Conservation (phyloP, 2,329 filamentous ascomycete genomes). For the Macroventuria anomochaeta region DNA sequence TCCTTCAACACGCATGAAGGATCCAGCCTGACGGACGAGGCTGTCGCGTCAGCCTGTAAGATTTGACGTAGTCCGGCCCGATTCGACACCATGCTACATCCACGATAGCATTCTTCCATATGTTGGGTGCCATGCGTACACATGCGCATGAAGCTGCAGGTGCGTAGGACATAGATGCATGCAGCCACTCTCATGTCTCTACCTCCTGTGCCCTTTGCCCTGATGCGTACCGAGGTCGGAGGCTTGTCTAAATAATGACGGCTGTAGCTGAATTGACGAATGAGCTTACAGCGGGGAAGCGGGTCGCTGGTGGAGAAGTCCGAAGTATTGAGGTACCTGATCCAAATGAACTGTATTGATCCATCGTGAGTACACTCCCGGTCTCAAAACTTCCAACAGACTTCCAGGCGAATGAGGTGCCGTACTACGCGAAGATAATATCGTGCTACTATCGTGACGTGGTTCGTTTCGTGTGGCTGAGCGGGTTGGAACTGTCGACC, state of each 20-base stretch:
- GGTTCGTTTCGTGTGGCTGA: too few relatives aligned
- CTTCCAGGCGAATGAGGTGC: not conserved
- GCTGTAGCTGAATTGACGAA: too few relatives aligned
- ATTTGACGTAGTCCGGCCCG: too few relatives aligned
- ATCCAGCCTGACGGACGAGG: not conserved
- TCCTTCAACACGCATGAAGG: not conserved
- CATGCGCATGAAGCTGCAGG: not conserved
- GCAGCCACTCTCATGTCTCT: not conserved
- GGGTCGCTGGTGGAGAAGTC: not conserved
- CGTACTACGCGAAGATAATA: not conserved
- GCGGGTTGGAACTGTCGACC: too few relatives aligned
- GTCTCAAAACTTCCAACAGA: too few relatives aligned
- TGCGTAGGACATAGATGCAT: not conserved
- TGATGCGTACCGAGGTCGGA: not conserved
- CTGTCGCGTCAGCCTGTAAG: not conserved
- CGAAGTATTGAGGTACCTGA: not conserved
- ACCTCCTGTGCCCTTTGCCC: slow-evolving; percentile 3
- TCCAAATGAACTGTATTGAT: not conserved
- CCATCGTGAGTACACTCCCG: not conserved
- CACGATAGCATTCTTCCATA: not conserved
- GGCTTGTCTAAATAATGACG: too few relatives aligned
- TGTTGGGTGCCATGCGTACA: not conserved
- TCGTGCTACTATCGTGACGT: not conserved
- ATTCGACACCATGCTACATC: not conserved
- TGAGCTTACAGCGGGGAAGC: not conserved